Evolutionary conservation across 2,329 filamentous ascomycete genomes (phyloP), one percentile per base, ranked within the genome.

Genomic region (Xylariales sp.): DNA sequence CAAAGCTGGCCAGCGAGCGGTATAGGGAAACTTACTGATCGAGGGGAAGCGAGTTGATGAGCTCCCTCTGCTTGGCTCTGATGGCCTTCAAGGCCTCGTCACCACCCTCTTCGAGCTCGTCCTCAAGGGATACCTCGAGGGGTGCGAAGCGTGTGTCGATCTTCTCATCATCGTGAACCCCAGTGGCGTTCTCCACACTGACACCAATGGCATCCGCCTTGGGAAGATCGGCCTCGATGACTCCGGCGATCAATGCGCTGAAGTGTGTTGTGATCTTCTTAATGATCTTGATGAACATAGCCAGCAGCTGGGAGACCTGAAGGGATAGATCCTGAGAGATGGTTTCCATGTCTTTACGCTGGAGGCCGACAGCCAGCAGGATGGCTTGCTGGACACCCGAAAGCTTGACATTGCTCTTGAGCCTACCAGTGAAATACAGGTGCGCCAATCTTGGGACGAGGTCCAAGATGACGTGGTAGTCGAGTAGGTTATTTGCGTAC

Each of bases 231-330:
- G 80, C 77, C 40, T 79, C 82, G 10, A 84, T 82, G 0, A 87
- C 88, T 4, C 78, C 80, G 29, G 88, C 78, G 3, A 96, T 74
- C 1, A 97, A 64, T 4, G 73, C 68, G 21, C 81, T 78, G 63
- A 98, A 93, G 56, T 90, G 78, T 3, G 76, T 72, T 3, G 85
- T 85, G 27, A 95, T 76, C 67, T 97, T 97, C 48, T 89, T 81
- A 42, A 96, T 75, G 43, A 95, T 85, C 71, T 98, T 98, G 60
- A 95, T 88, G 62, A 98, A 97, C 85, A 97, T 95, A 43, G 91
- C 90, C 45, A 98, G 72, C 4, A 96, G 69, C 65, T 97, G 93
- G 30, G 81, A 83, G 3, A 79, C 75, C 1, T 78, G 79, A 5
- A 96, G 66, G 6, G 74, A 75, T 4, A 95, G 65, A 55, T 98